Conservation (phyloP, 31 red algal species). For the Odonthalia washingtoniensis region DNA sequence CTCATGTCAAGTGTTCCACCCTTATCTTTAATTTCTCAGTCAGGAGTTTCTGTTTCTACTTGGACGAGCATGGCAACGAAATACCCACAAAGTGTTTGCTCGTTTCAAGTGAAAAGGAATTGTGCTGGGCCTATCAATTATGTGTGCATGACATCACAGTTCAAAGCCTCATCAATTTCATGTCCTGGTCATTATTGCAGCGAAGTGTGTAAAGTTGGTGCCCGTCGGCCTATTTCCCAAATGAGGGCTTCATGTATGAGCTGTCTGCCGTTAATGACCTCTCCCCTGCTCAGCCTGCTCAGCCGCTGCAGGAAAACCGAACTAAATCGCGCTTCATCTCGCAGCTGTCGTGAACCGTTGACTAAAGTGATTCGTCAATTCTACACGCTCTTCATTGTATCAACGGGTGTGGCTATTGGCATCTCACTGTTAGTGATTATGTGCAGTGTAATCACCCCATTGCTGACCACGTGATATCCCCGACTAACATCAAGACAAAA, state of each 20-base stretch:
- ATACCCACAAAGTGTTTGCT: slow-evolving; percentile 55
- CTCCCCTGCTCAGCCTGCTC: too few species aligned
- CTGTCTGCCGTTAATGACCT: too few species aligned
- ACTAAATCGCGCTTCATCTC: not conserved
- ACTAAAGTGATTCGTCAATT: not conserved
- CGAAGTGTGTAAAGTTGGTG: slow-evolving; percentile 56
- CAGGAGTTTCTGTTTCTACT: slow-evolving; percentile 44
- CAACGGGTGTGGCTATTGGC: not conserved
- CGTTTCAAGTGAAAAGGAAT: slow-evolving; percentile 55
- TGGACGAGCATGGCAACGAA: slow-evolving; percentile 63
- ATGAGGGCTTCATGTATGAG: not conserved
- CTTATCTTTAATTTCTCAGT: slow-evolving; percentile 29
- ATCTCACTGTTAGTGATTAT: not conserved
- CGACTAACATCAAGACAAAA: too few species aligned
- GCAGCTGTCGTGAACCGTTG: not conserved
- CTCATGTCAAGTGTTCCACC: slow-evolving; percentile 53
- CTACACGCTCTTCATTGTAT: not conserved
- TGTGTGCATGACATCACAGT: slow-evolving; percentile 25
- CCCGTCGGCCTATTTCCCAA: not conserved
- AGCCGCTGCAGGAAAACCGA: not conserved
- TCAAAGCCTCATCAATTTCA: slow-evolving; percentile 19
- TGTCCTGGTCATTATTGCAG: slow-evolving; percentile 75
- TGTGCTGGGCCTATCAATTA: slow-evolving; percentile 62
- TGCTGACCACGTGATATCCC: not conserved
- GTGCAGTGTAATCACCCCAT: not conserved